Evolutionary conservation across 805 yeast species (phyloP), one percentile per base, ranked within the genome.

Genomic region (Naumovozyma dairenensis): DNA sequence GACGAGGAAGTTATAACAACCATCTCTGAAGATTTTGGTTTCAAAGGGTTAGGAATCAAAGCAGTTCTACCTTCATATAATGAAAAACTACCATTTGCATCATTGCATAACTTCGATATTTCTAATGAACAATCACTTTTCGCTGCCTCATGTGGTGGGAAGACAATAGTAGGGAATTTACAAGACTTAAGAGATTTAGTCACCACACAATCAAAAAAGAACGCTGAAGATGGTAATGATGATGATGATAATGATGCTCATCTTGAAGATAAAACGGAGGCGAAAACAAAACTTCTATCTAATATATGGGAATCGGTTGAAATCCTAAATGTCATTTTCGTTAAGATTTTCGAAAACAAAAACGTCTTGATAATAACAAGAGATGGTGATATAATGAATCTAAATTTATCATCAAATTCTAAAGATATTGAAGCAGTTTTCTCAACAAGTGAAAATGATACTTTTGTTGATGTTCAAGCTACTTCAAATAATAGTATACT

Each of bases 11-110:
- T 52, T 24, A 40, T 38, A 6, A 50, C 57, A 2, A 27, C 34
- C 19, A 52, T 43, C 5, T 51, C 68, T 4, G 68, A 65, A 37
- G 68, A 65, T 42, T 57, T 65, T 38, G 73, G 73, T 5, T 69
- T 67, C 54, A 66, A 59, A 39, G 45, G 56, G 21, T 26, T 63
- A 7, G 66, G 64, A 12, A 38, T 45, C 9, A 42, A 53, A 14
- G 44, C 42, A 9, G 49, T 62, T 21, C 44, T 67, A 14, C 65
- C 63, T n/a, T 38, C 57, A 9, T 60, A 51, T 32, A 45, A 54
- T 12, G 71, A 67, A 42, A 42, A 37, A 14, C 35, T 51, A 33
- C 68, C 60, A 13, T 66, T 40, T 52, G 58, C 53, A 33, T 53
- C 37, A 19, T 36, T 54, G 27, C 57, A 56, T 15, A 60, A 67